Evolutionary conservation across 371 early-diverging fungal species (phyloP).

Genomic region (Mucor racemosus): DNA sequence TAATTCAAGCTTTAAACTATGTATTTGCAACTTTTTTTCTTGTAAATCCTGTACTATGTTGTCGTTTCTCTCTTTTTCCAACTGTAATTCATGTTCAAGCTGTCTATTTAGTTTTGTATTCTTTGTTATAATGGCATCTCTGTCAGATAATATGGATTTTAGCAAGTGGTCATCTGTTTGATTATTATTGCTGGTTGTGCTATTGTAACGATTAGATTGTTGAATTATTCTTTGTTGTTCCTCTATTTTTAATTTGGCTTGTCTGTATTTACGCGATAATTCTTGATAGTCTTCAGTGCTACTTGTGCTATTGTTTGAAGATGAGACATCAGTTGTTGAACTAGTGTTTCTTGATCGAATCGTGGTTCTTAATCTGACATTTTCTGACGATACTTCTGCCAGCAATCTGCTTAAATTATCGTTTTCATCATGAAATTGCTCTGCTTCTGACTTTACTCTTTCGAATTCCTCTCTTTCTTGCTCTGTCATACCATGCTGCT

Average conservation of each 20-base stretch:
- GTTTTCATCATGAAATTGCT: conserved; percentile 41
- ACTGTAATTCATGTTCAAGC: conserved; percentile 20
- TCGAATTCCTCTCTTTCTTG: conserved; percentile 55
- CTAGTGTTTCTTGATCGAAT: conserved; percentile 21
- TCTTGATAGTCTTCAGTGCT: conserved; percentile 11
- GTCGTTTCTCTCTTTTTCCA: conserved; percentile 35
- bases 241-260: conserved; percentile 39
- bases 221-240: conserved; percentile 41
- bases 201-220: conserved; percentile 5
- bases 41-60: conserved; percentile 35
- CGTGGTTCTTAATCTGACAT: conserved; percentile 32
- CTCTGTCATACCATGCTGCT: conserved; percentile 60
- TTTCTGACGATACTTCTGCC: conserved; percentile 45
- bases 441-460: conserved; percentile 35
- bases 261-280: conserved; percentile 20
- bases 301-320: conserved; percentile 10
- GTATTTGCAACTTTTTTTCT: conserved; percentile 42
- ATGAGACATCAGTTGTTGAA: conserved; percentile 3
- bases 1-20: conserved; percentile 29
- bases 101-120: conserved; percentile 10
- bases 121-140: background rate
- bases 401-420: conserved; percentile 39
- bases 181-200: background rate
- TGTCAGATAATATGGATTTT: background rate
- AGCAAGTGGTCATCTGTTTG: background rate